phyloP scores from a whole-genome alignment of 306 rosid genomes.

The Prunus salicina region DNA sequence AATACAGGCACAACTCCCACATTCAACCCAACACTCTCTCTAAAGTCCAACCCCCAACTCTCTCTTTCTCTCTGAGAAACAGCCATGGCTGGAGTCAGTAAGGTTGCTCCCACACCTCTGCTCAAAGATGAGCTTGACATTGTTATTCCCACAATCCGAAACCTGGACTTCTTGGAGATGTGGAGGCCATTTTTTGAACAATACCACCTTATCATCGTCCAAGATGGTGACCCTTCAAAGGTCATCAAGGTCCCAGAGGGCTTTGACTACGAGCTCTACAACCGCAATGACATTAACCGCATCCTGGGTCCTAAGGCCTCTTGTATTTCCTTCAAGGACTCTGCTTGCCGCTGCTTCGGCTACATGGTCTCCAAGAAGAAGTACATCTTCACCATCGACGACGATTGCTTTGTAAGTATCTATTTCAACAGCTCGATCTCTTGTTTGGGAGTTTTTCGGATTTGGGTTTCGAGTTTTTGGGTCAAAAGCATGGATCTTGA shows the following conservation, averaged over 20 bases:
- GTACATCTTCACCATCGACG: constrained; percentile 85
- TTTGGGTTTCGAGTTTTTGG: constrained; percentile 6
- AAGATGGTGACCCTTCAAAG: constrained; percentile 77
- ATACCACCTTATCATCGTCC: constrained; percentile 80
- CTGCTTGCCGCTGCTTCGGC: constrained; percentile 84
- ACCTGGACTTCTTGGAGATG: constrained; percentile 68
- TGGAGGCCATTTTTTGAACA: constrained; percentile 74
- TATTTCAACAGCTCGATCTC: neutral
- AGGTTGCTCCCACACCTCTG: constrained; percentile 37
- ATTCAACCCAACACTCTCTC: neutral
- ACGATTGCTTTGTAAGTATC: constrained; percentile 76
- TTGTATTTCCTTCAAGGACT: constrained; percentile 87
- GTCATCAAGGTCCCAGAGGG: constrained; percentile 65
- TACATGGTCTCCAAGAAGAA: constrained; percentile 70
- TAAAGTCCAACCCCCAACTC: neutral
- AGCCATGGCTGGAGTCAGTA: constrained; percentile 28
- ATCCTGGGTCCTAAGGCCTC: constrained; percentile 60
- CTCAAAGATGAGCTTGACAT: constrained; percentile 77
- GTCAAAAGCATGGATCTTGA: constrained; percentile 9
- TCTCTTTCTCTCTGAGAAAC: neutral
- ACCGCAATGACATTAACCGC: constrained; percentile 53
- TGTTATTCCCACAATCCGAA: constrained; percentile 80
- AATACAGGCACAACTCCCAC: constrained; percentile 8
- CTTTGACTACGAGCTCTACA: constrained; percentile 67
- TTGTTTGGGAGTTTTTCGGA: neutral